Evolutionary conservation across 2,329 filamentous ascomycete species (phyloP).

Genomic region (Aureobasidium sp.): DNA sequence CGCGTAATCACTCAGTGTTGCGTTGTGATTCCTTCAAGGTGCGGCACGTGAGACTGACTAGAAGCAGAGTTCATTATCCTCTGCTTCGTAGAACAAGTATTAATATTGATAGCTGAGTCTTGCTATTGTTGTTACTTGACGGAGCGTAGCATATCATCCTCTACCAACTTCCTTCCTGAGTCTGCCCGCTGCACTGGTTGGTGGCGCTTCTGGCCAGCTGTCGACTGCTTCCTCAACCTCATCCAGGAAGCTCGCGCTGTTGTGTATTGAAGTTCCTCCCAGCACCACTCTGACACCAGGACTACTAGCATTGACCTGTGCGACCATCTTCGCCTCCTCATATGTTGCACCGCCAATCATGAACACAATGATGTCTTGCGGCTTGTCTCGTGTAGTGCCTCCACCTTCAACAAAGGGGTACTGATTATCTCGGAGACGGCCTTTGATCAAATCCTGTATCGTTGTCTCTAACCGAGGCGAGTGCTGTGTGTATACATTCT

Average conservation of each 20-base stretch:
- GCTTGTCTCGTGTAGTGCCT: constrained; percentile 83
- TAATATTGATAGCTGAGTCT: background rate
- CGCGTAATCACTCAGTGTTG: background rate
- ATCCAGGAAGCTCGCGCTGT: constrained; percentile 78
- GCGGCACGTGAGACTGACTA: background rate
- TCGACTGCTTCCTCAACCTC: constrained; percentile 85
- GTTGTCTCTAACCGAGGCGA: constrained; percentile 81
- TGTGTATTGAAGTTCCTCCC: constrained; percentile 81
- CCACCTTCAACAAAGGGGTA: constrained; percentile 92
- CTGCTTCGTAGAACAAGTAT: background rate
- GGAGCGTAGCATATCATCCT: background rate
- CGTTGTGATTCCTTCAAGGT: background rate
- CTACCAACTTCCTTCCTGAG: constrained; percentile 55
- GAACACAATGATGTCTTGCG: constrained; percentile 92
- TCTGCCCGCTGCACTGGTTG: constrained; percentile 54
- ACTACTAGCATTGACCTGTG: constrained; percentile 85
- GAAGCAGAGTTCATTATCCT: background rate
- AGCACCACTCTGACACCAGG: constrained; percentile 85
- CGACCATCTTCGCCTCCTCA: constrained; percentile 92
- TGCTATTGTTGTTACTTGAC: background rate
- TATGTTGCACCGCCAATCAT: constrained; percentile 91
- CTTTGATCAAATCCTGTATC: constrained; percentile 88
- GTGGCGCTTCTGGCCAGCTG: constrained; percentile 68
- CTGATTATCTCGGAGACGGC: constrained; percentile 72
- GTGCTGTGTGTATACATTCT: constrained; percentile 98